Evolutionary conservation across 495 filamentous ascomycete genomes (phyloP).

Genomic region (Sabuloglossum arenarium): DNA sequence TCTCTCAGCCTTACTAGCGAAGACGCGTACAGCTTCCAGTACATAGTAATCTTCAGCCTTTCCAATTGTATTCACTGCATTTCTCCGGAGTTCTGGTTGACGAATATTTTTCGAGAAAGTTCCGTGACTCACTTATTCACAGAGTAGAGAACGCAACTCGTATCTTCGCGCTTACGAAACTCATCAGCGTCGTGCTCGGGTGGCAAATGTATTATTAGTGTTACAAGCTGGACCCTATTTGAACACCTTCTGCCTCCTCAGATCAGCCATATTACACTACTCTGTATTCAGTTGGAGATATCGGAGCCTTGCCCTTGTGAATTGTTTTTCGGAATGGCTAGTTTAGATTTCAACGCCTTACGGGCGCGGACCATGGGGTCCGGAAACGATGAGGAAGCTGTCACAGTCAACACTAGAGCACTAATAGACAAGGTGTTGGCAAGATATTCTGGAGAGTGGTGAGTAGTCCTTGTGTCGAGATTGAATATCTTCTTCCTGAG

Average conservation of each 20-base stretch:
- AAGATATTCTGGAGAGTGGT: conserved; percentile 86
- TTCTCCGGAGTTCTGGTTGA: background rate
- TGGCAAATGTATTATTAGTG: background rate
- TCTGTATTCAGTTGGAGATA: too few relatives aligned
- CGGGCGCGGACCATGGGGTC: conserved; percentile 70
- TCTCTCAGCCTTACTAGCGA: background rate
- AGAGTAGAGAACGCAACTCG: too few relatives aligned
- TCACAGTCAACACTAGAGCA: conserved; percentile 91
- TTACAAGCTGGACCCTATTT: background rate
- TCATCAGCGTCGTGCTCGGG: too few relatives aligned
- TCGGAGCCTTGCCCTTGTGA: background rate
- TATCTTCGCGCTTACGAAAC: too few relatives aligned
- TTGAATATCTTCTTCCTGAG: background rate
- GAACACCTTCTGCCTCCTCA: background rate
- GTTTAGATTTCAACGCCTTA: conserved; percentile 60
- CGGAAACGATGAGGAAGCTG: conserved; percentile 84
- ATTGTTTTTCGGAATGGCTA: background rate
- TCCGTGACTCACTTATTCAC: background rate
- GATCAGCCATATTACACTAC: background rate
- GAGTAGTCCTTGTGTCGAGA: background rate
- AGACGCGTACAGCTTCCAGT: background rate
- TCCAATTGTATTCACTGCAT: background rate
- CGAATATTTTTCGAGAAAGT: background rate
- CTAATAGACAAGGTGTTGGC: conserved; percentile 95
- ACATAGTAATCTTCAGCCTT: background rate